These are phyloP conservation scores for Mucor indicus DNA, from an alignment of 371 early-diverging fungal species.

Conservation along the genomic window DNA sequence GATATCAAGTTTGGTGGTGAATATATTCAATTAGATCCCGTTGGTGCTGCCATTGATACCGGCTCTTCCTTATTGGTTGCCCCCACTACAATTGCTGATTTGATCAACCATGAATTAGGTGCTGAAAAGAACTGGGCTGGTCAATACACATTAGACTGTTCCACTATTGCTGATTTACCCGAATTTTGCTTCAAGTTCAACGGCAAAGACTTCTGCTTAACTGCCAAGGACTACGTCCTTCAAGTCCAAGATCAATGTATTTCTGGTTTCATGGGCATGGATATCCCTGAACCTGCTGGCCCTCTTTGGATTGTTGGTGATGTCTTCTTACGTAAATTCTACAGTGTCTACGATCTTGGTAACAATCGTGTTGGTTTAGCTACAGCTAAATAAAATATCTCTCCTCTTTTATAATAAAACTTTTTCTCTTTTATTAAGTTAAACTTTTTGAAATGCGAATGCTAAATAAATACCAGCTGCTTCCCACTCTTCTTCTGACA, in stretches of 20 bases:
- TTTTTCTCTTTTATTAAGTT: slow-evolving; percentile 54
- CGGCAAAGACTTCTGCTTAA: slow-evolving; percentile 60
- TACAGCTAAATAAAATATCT: slow-evolving; percentile 2
- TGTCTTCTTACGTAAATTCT: slow-evolving; percentile 89
- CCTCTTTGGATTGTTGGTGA: slow-evolving; percentile 78
- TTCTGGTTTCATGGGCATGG: slow-evolving; percentile 92
- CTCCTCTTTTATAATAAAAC: slow-evolving; percentile 23
- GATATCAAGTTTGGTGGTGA: slow-evolving; percentile 73
- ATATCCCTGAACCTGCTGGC: slow-evolving; percentile 68
- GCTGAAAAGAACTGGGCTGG: slow-evolving; percentile 89
- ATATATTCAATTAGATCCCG: slow-evolving; percentile 49
- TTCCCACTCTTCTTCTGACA: slow-evolving; percentile 91
- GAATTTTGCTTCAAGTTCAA: slow-evolving; percentile 76
- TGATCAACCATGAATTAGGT: slow-evolving; percentile 86
- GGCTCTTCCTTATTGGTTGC: slow-evolving; percentile 84
- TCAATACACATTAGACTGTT: slow-evolving; percentile 84
- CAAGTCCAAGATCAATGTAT: slow-evolving; percentile 83
- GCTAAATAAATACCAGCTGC: slow-evolving; percentile 70
- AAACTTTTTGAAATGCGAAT: slow-evolving; percentile 55
- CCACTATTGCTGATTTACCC: slow-evolving; percentile 62
- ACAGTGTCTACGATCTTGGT: slow-evolving; percentile 87
- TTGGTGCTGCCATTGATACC: slow-evolving; percentile 81
- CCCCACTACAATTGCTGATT: slow-evolving; percentile 74
- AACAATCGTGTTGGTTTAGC: slow-evolving; percentile 85
- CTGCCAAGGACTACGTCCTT: slow-evolving; percentile 73